Percentiles rank a stretch among this genome's conserved stretches.
Conservation (phyloP, 2,329 filamentous ascomycete genomes). For the Fusarium dimerum region DNA sequence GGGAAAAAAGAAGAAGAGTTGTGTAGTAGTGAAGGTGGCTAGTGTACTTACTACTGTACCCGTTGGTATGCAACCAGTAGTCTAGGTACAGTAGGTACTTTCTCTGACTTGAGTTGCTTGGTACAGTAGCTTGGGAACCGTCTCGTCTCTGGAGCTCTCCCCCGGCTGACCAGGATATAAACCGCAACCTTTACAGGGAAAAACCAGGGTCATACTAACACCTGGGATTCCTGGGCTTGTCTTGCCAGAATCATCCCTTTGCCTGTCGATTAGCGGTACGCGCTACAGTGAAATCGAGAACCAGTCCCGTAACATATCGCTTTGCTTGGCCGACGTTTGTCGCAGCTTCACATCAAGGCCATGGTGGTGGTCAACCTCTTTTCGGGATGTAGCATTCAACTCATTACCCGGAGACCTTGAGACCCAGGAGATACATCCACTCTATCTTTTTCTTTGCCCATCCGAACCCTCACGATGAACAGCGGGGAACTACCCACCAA, state of each 20-base stretch:
- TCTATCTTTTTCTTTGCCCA: too few species aligned
- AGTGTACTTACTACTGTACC: constrained; percentile 20
- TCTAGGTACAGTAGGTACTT: too few species aligned
- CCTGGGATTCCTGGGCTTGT: constrained; percentile 14
- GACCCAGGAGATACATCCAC: too few species aligned
- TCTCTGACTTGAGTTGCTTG: too few species aligned
- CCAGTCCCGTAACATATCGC: too few species aligned
- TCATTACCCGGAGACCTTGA: too few species aligned
- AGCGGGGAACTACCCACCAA: constrained; percentile 30
- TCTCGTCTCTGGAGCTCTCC: too few species aligned
- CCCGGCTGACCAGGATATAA: constrained; percentile 21
- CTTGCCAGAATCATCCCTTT: constrained; percentile 10
- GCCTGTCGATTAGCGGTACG: constrained; percentile 5
- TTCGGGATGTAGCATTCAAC: too few species aligned
- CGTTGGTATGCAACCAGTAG: constrained; percentile 13
- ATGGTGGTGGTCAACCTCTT: too few species aligned
- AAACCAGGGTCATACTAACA: constrained; percentile 14
- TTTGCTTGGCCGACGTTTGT: neutral
- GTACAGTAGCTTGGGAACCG: too few species aligned
- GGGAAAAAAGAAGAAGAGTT: constrained; percentile 3
- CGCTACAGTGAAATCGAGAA: too few species aligned
- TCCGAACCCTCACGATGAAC: constrained; percentile 21
- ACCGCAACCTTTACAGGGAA: constrained; percentile 18
- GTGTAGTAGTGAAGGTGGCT: too few species aligned
- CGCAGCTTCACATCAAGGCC: constrained; percentile 5